These are phyloP conservation scores for Bromus sterilis DNA, from an alignment of 176 grass and related monocot species.

Conservation along the genomic window DNA sequence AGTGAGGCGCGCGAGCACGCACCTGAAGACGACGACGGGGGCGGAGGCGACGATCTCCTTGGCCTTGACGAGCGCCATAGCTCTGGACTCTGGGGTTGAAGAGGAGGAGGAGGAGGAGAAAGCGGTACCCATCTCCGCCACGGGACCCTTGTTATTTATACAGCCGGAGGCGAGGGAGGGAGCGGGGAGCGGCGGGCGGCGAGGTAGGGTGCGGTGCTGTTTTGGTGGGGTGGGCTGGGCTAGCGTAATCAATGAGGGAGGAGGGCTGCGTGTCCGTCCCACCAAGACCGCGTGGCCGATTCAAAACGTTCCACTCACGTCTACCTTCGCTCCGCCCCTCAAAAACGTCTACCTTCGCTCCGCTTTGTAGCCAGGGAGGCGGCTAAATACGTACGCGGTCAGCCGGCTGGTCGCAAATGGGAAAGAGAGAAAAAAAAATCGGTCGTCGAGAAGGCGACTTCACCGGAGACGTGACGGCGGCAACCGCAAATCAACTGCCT, in stretches of 20 bases:
- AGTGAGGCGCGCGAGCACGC: neutral
- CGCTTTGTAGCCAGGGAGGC: neutral
- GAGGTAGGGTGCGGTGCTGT: neutral
- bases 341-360: no score
- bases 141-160: constrained; percentile 10
- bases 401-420: neutral
- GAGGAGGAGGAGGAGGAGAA: constrained; percentile 25
- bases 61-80: constrained; percentile 62
- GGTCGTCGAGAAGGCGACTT: neutral
- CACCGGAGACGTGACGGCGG: neutral
- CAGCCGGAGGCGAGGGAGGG: neutral
- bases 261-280: neutral
- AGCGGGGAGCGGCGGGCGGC: neutral
- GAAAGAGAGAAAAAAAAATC: neutral
- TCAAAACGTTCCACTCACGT: neutral
- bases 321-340: no score
- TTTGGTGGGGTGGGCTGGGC: neutral
- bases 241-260: neutral
- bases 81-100: constrained; percentile 18
- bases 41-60: constrained; percentile 69
- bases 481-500: neutral
- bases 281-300: neutral
- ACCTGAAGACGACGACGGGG: constrained; percentile 82
- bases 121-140: constrained; percentile 25
- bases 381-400: neutral